phyloP scores from a whole-genome alignment of 352 stramenopile species.

The Pilasporangium apinafurcum region DNA sequence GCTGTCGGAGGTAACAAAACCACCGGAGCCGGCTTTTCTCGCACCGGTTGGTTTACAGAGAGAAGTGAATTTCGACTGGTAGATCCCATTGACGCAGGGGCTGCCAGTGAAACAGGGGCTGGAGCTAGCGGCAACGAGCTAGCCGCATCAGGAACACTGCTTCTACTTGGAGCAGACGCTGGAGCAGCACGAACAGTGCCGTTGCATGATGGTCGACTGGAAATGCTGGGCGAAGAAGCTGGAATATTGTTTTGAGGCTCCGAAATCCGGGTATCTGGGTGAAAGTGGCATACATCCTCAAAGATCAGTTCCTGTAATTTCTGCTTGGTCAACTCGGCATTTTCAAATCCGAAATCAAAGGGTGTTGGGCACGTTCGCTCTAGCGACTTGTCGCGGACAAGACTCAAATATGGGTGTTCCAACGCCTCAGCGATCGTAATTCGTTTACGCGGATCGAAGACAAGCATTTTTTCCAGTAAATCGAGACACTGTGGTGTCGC shows the following conservation, averaged over 20 bases:
- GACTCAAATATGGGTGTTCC: conserved; percentile 70
- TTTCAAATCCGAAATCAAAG: conserved; percentile 86
- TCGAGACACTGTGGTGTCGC: conserved; percentile 81
- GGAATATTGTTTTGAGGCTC: conserved; percentile 16
- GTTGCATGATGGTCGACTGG: conserved; percentile 6
- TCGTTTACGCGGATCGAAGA: conserved; percentile 88
- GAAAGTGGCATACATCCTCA: conserved; percentile 86
- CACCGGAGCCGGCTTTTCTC: conserved; percentile 24
- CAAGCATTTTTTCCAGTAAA: conserved; percentile 90
- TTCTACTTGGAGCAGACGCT: conserved; percentile 7
- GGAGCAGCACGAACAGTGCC: conserved; percentile 11
- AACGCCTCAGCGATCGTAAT: conserved; percentile 78
- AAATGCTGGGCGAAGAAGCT: neutral
- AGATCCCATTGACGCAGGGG: conserved; percentile 5
- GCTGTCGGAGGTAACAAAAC: conserved; percentile 22
- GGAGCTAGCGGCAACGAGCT: neutral
- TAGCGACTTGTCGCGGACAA: conserved; percentile 64
- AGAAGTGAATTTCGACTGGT: neutral
- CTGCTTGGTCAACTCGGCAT: conserved; percentile 84
- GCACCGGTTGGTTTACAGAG: conserved; percentile 6
- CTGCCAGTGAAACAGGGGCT: conserved; percentile 9
- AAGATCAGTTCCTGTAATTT: conserved; percentile 91
- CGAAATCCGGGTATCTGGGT: conserved; percentile 66
- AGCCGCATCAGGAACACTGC: neutral
- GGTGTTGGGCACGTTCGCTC: conserved; percentile 74